Evolutionary conservation across 2,329 filamentous ascomycete genomes (phyloP).

Genomic region (Cladophialophora immunda): DNA sequence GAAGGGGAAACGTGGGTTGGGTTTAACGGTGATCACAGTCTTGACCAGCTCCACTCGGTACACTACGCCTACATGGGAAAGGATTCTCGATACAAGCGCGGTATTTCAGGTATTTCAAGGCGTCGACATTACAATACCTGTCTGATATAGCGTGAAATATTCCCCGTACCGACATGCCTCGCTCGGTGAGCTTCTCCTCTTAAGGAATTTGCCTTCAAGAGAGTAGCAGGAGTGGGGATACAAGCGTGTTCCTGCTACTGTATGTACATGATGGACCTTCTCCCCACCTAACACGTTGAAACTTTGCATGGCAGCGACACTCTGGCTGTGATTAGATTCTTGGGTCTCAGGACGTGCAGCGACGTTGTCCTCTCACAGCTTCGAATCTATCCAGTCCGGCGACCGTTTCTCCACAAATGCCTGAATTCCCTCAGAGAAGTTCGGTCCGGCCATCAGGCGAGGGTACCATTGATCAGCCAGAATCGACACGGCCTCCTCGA

Average conservation of each 20-base stretch:
- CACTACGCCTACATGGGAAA: not conserved
- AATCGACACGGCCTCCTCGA: conserved; percentile 67
- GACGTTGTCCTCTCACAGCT: conserved; percentile 42
- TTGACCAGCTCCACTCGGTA: not conserved
- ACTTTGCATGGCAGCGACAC: not conserved
- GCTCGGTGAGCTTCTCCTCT: not conserved
- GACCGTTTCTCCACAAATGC: conserved; percentile 80
- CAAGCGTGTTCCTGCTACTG: not conserved
- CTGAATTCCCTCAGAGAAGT: conserved; percentile 75
- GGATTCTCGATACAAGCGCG: not conserved
- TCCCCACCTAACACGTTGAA: not conserved
- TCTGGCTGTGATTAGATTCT: conserved; percentile 6
- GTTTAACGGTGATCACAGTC: not conserved
- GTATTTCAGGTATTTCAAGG: not conserved
- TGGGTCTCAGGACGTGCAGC: conserved; percentile 40
- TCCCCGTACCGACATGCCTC: not conserved
- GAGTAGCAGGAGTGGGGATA: not conserved
- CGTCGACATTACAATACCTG: not conserved
- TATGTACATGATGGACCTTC: not conserved
- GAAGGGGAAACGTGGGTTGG: not conserved
- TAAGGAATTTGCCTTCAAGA: not conserved
- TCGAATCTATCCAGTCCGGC: conserved; percentile 68
- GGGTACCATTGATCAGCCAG: conserved; percentile 67
- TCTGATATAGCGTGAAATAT: not conserved
- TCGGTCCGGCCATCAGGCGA: conserved; percentile 56